Base-by-base conservation (phyloP, 805 yeast genomes). In the Wickerhamomyces chambardii region DNA sequence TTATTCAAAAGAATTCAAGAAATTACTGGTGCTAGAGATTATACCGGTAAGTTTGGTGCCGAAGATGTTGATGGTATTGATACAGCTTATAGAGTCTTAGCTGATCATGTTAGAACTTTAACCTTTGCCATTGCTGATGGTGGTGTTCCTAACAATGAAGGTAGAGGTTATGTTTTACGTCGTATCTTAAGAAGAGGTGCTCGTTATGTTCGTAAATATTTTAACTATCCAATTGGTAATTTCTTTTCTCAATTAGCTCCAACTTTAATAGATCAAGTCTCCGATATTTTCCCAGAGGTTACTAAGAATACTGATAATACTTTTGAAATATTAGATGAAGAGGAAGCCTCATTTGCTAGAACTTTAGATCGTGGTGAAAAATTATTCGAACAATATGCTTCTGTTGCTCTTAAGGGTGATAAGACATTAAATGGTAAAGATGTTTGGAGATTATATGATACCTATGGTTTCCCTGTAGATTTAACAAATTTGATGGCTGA, bases 401-500 rank as follows among this genome's bases (percentile, higher is more conserved):
- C 75, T 34, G 75, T 75, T 49, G 95, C 97, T 36, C 66, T 81
- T 34, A 75, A 79, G 51, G 71, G 82, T 21, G 75, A 73, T 43
- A 87, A 80, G 59, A 73, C 82, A 28, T 71, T 92, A 43, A 75
- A 84, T 33, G 99, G 99, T 58, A 80, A 75, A 51, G 97, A 90
- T 58, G 98, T 92, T 28, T 92, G 99, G 99, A 78, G 99, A 64
- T 70, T 92, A 50, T 92, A 92, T 53, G 99, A 92, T 53, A 92
- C 99, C 11, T 92, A 90, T 55, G 99, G 99, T 39, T 92, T 92
- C 83, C 99, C 99, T 28, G 97, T 87, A 38, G 99, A 92, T 63
- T 74, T 92, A 56, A 92, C 99, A 22, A 78, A 95, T 58, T 73
- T 92, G 56, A 92, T 92, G 99, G 98, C 98, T 31, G 97, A 90